Evolutionary conservation across 768 basidiomycete species (phyloP).

Genomic region (Lentinula sp.): DNA sequence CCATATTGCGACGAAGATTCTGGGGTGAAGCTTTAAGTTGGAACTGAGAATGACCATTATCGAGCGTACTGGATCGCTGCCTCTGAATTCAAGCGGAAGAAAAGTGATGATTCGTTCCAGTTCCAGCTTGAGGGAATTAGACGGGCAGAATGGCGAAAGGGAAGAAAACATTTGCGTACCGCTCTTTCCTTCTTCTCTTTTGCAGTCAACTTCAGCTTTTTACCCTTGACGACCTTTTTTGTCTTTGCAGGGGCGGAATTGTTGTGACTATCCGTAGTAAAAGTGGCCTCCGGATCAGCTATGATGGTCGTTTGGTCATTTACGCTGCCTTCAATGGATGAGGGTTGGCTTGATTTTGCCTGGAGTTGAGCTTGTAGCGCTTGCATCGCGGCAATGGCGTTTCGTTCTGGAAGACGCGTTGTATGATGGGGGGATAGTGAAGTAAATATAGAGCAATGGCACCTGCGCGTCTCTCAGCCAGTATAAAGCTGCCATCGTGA

Average conservation of each 20-base stretch:
- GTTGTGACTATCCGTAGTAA: constrained; percentile 34
- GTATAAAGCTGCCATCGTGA: constrained; percentile 47
- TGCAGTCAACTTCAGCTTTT: constrained; percentile 61
- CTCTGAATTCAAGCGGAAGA: constrained; percentile 87
- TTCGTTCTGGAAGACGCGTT: constrained; percentile 40
- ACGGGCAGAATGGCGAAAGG: background rate
- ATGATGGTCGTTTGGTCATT: constrained; percentile 17
- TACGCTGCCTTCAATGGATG: constrained; percentile 14
- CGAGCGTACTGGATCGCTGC: constrained; percentile 69
- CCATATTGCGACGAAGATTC: constrained; percentile 73
- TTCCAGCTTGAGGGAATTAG: constrained; percentile 33
- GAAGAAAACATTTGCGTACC: constrained; percentile 30
- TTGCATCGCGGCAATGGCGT: constrained; percentile 51
- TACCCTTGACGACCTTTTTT: constrained; percentile 49
- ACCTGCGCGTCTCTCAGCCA: constrained; percentile 62
- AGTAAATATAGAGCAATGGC: background rate
- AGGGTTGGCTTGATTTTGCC: constrained; percentile 27
- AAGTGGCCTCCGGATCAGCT: constrained; percentile 34
- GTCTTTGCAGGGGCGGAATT: constrained; percentile 31
- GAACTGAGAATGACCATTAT: background rate
- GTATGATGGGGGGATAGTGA: background rate
- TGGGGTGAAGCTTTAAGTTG: constrained; percentile 21
- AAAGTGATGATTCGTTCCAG: constrained; percentile 69
- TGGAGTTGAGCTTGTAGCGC: constrained; percentile 35
- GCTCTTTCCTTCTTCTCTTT: constrained; percentile 83